Evolutionary conservation across 192 early-diverging fungal genomes (phyloP).

Genomic region (Geranomyces michiganensis): DNA sequence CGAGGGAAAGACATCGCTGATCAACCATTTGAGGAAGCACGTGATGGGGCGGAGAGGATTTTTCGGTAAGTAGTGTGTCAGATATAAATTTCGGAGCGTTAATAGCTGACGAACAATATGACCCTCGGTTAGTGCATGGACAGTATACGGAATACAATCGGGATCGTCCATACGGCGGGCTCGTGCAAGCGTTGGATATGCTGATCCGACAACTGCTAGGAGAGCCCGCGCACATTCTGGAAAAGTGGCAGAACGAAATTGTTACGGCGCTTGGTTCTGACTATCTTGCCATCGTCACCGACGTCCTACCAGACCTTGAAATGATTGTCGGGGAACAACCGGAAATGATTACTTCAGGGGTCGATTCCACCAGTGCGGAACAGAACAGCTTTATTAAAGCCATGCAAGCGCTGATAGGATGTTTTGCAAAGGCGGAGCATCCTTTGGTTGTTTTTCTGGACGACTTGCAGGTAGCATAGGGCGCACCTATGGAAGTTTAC

Average conservation of each 20-base stretch:
- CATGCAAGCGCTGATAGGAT: slow-evolving; percentile 26
- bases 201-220: slow-evolving; percentile 31
- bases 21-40: slow-evolving; percentile 25
- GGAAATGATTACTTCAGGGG: neutral
- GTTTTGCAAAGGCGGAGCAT: slow-evolving; percentile 34
- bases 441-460: slow-evolving; percentile 43
- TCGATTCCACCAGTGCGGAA: slow-evolving; percentile 21
- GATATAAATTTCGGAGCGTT: neutral
- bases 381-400: slow-evolving; percentile 27
- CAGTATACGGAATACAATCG: slow-evolving; percentile 27
- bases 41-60: slow-evolving; percentile 24
- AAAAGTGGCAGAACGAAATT: slow-evolving; percentile 28
- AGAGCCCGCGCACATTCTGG: slow-evolving; percentile 22
- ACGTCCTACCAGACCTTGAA: slow-evolving; percentile 33
- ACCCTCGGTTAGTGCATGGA: slow-evolving; percentile 12
- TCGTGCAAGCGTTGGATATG: slow-evolving; percentile 25
- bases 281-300: slow-evolving; percentile 23
- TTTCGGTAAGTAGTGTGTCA: slow-evolving; percentile 31
- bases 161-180: slow-evolving; percentile 31
- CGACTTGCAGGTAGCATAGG: slow-evolving; percentile 46
- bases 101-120: neutral
- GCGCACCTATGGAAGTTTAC: neutral
- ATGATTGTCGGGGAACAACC: slow-evolving; percentile 26
- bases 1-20: slow-evolving; percentile 34
- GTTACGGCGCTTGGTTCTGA: slow-evolving; percentile 16